Percentiles rank a stretch among this genome's conserved stretches.
Evolutionary conservation across 352 stramenopile species (phyloP).

Genomic region (Phytopythium ostracodes): DNA sequence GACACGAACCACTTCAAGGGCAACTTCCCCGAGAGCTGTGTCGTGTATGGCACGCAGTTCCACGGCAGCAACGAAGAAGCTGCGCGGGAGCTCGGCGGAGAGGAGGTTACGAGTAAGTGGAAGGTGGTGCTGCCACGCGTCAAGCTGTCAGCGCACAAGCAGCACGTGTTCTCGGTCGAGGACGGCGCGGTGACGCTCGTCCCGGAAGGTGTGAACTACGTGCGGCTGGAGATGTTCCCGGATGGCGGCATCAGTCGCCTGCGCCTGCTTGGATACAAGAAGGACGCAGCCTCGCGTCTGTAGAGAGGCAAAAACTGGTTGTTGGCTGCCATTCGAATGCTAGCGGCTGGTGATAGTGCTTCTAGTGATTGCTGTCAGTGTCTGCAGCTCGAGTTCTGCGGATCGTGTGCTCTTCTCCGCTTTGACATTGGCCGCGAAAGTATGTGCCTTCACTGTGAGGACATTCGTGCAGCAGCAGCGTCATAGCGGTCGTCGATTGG

Average conservation of each 20-base stretch:
- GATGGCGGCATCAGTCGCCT: constrained; percentile 92
- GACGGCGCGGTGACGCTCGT: constrained; percentile 55
- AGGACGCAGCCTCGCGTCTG: constrained; percentile 26
- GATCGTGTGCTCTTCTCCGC: not conserved
- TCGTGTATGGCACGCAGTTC: constrained; percentile 69
- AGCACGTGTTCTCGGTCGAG: constrained; percentile 80
- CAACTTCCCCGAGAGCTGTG: constrained; percentile 93
- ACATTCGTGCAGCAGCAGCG: no score
- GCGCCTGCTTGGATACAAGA: constrained; percentile 77
- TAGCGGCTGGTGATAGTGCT: not conserved
- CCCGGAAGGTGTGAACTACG: constrained; percentile 78
- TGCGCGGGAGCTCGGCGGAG: not conserved
- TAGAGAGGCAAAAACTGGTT: constrained; percentile 10
- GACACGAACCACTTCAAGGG: constrained; percentile 96
- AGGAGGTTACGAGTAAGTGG: constrained; percentile 61
- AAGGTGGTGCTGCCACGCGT: constrained; percentile 81
- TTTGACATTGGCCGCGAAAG: not conserved
- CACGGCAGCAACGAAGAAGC: constrained; percentile 22
- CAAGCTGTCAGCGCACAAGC: constrained; percentile 82
- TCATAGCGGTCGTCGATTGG: not conserved
- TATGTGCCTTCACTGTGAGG: not conserved
- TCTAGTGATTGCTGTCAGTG: not conserved
- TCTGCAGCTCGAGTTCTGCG: not conserved
- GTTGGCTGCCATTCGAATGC: not conserved
- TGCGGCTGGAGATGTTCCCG: constrained; percentile 92